Percentiles rank a stretch among this genome's conserved stretches.
Conservation (phyloP, 345 rosid genomes). For the Lepidium aucheri region DNA sequence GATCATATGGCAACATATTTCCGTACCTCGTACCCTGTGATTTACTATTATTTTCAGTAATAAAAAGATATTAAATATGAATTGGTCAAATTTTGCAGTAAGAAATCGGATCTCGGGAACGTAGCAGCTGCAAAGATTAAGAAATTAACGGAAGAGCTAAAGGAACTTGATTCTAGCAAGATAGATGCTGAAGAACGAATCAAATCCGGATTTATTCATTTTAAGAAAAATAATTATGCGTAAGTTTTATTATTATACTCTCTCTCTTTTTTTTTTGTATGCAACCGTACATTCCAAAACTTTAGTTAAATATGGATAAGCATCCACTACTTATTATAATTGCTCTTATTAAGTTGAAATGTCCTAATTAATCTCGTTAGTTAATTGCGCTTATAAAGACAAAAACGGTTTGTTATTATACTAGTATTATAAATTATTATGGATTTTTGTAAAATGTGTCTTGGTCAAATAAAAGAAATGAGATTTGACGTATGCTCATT, state of each 20-base stretch:
- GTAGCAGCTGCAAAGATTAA: conserved; percentile 74
- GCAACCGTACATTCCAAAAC: background rate
- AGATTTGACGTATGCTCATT: conserved; percentile 1
- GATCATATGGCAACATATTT: background rate
- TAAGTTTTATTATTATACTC: conserved; percentile 25
- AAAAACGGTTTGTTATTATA: no score
- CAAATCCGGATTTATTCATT: conserved; percentile 61
- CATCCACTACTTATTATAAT: background rate
- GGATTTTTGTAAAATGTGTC: no score
- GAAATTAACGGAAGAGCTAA: conserved; percentile 65
- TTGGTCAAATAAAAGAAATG: background rate
- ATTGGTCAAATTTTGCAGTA: conserved; percentile 30
- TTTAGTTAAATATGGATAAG: background rate
- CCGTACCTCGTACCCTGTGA: background rate
- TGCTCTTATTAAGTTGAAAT: no score
- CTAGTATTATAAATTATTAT: background rate
- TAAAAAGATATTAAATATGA: background rate
- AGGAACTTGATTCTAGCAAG: conserved; percentile 32
- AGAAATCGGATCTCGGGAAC: conserved; percentile 48
- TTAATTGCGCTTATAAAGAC: no score
- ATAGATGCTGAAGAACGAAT: conserved; percentile 53
- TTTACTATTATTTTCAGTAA: no score
- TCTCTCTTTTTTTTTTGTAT: background rate
- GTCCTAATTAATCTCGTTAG: no score
- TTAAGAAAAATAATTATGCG: conserved; percentile 75